phyloP scores from a whole-genome alignment of 2,329 filamentous ascomycete genomes.

The Penicillium sclerotigenum region DNA sequence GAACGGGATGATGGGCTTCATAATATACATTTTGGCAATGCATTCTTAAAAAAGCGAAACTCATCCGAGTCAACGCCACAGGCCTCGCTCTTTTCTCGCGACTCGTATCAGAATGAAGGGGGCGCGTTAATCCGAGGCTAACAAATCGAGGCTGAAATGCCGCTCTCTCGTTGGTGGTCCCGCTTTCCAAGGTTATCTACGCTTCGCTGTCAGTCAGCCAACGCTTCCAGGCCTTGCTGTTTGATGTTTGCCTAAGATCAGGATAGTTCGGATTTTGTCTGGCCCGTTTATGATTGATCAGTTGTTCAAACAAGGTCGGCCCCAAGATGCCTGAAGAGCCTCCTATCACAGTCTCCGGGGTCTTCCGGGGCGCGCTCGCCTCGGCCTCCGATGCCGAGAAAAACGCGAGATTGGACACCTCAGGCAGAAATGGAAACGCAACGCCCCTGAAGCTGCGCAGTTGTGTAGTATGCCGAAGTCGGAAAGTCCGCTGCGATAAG shows the following conservation, averaged over 20 bases:
- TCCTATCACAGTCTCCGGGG: neutral
- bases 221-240: neutral
- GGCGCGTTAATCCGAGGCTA: too few species aligned
- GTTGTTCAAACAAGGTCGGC: neutral
- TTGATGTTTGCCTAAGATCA: neutral
- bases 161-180: neutral
- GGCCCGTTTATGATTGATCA: neutral
- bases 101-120: neutral
- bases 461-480: constrained; percentile 52
- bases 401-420: constrained; percentile 7
- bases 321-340: neutral
- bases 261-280: neutral
- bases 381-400: constrained; percentile 15
- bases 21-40: neutral
- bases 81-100: constrained; percentile 4
- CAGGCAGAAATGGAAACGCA: neutral
- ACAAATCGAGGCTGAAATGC: neutral
- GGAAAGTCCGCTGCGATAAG: constrained; percentile 60
- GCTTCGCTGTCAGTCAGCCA: neutral
- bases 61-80: neutral
- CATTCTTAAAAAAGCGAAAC: neutral
- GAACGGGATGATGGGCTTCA: neutral
- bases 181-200: too few species aligned
- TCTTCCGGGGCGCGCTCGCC: neutral
- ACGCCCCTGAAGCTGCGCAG: constrained; percentile 41